A percentile compares a stretch with the other conserved stretches of the same genome.
Conservation (phyloP, 192 early-diverging fungal species). For the Backusella mclennaniae region DNA sequence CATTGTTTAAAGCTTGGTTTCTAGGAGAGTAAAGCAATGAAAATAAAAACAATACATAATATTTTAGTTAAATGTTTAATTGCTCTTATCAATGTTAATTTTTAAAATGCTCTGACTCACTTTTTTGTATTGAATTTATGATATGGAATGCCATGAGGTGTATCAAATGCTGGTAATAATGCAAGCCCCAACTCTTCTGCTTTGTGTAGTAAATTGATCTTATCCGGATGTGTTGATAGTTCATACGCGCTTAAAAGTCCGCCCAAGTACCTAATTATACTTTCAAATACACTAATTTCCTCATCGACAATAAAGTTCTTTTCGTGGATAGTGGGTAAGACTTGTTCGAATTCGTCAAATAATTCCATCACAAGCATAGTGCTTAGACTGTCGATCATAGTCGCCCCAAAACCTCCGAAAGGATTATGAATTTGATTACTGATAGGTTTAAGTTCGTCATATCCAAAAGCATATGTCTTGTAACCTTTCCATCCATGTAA, state of each 20-base stretch:
- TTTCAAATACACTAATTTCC: conserved; percentile 74
- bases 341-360: conserved; percentile 68
- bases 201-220: conserved; percentile 53
- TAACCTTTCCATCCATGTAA: conserved; percentile 75
- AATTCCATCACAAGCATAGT: conserved; percentile 86
- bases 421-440: conserved; percentile 18
- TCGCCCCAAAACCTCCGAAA: conserved; percentile 59
- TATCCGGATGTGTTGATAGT: conserved; percentile 51
- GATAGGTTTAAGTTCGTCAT: conserved; percentile 59
- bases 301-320: conserved; percentile 40
- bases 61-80: not conserved
- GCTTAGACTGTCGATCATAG: conserved; percentile 81
- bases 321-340: conserved; percentile 22
- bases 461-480: conserved; percentile 68
- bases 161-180: conserved; percentile 71
- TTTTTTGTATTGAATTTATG: conserved; percentile 49
- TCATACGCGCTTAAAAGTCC: conserved; percentile 85
- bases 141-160: conserved; percentile 59
- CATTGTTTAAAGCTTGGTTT: not conserved
- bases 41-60: not conserved
- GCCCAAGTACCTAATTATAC: conserved; percentile 71
- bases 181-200: conserved; percentile 65
- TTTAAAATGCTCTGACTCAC: not conserved
- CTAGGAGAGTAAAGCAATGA: not conserved
- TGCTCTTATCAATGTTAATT: not conserved